Percentiles rank a stretch among this genome's conserved stretches.
These are phyloP conservation scores for Xylariaceae sp. DNA, from an alignment of 2,329 filamentous ascomycete species.

Conservation along the genomic window DNA sequence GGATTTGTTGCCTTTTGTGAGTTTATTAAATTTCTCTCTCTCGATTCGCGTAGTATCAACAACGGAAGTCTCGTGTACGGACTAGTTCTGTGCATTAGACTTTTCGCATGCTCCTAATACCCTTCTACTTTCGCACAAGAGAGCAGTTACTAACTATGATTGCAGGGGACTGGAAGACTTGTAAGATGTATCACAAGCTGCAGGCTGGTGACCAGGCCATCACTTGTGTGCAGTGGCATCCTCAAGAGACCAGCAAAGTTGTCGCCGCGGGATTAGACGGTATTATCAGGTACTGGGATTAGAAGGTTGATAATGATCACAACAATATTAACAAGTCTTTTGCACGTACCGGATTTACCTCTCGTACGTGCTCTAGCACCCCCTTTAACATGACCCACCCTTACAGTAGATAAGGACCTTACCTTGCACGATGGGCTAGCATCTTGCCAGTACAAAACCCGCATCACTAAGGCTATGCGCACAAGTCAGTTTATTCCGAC, in stretches of 20 bases:
- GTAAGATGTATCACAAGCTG: constrained; percentile 98
- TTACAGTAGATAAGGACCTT: constrained; percentile 16
- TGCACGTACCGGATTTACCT: not conserved
- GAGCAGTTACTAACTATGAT: constrained; percentile 11
- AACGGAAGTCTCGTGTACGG: too few species aligned
- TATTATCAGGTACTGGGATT: constrained; percentile 93
- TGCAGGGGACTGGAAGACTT: constrained; percentile 93
- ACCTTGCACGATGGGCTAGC: not conserved
- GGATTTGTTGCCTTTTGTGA: constrained; percentile 86
- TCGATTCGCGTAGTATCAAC: not conserved
- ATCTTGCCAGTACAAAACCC: constrained; percentile 3
- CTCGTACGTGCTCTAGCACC: not conserved
- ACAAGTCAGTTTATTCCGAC: not conserved
- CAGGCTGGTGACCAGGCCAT: constrained; percentile 82
- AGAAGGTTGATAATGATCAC: constrained; percentile 30
- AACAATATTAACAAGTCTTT: not conserved
- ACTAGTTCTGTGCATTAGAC: not conserved
- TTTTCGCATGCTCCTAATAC: not conserved
- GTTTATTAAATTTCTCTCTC: not conserved
- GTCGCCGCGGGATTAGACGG: constrained; percentile 90
- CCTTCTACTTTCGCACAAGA: not conserved
- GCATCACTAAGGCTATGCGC: not conserved
- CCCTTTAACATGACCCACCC: not conserved
- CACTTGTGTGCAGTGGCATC: constrained; percentile 92
- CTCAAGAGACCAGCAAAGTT: constrained; percentile 95